Percentiles rank a stretch among this genome's conserved stretches.
These are phyloP conservation scores for Zygoascus bituminiphila DNA, from an alignment of 805 yeast genomes.

Conservation along the genomic window DNA sequence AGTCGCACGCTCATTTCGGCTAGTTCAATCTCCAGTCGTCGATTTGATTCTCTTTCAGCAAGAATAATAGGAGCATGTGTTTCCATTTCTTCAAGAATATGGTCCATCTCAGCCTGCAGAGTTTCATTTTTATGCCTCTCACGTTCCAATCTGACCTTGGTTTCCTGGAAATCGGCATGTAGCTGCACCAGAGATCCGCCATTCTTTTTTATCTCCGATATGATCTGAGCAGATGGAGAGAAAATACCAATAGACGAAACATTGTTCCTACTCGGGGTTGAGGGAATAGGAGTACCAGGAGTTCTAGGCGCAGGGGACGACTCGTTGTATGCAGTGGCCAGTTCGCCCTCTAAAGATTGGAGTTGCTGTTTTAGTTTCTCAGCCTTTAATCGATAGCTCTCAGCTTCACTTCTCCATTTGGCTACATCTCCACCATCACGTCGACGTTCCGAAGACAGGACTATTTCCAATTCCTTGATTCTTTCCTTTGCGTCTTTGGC, in stretches of 20 bases:
- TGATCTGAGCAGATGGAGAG: constrained; percentile 52
- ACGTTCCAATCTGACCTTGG: constrained; percentile 56
- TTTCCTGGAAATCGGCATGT: constrained; percentile 52
- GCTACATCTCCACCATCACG: constrained; percentile 27
- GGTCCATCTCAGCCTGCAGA: constrained; percentile 61
- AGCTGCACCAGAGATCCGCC: constrained; percentile 56
- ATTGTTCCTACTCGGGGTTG: constrained; percentile 17
- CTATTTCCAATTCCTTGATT: constrained; percentile 44
- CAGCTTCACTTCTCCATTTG: constrained; percentile 32
- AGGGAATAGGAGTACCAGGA: constrained; percentile 13
- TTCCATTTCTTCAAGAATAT: constrained; percentile 68
- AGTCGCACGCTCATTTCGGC: constrained; percentile 46
- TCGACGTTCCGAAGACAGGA: constrained; percentile 35
- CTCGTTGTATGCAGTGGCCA: constrained; percentile 11
- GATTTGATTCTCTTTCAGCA: constrained; percentile 55
- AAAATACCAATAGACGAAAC: constrained; percentile 24
- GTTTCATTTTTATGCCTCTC: constrained; percentile 66
- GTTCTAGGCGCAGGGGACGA: constrained; percentile 12
- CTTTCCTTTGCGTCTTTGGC: constrained; percentile 45
- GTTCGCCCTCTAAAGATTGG: constrained; percentile 35
- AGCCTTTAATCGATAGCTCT: constrained; percentile 31
- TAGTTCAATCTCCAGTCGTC: constrained; percentile 47
- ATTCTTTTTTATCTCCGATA: constrained; percentile 39
- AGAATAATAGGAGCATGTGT: constrained; percentile 66
- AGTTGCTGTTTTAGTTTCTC: constrained; percentile 33